A percentile compares a stretch with the other conserved stretches of the same genome.
phyloP scores from a whole-genome alignment of 768 basidiomycete species.

The Rhizopogon roseolus region DNA sequence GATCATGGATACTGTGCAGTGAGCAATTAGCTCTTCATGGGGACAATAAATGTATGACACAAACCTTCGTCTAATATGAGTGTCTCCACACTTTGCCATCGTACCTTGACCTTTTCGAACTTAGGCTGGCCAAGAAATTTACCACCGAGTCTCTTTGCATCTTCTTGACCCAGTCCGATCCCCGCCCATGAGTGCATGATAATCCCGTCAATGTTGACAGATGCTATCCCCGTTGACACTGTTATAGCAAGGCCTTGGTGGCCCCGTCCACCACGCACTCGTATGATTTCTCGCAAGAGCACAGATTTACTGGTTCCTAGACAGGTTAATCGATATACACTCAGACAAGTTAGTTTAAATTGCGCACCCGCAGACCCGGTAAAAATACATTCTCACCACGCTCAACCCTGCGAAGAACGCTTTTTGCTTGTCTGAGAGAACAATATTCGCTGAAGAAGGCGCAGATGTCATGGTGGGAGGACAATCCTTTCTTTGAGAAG shows the following conservation, averaged over 20 bases:
- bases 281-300: conserved; percentile 70
- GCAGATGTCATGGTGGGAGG: neutral
- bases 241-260: conserved; percentile 58
- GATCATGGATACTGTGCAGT: conserved; percentile 77
- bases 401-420: conserved; percentile 48
- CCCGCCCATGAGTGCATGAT: conserved; percentile 85
- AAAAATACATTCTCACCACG: conserved; percentile 72
- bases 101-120: conserved; percentile 35
- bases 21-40: neutral
- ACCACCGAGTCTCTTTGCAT: conserved; percentile 43
- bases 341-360: neutral
- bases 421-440: conserved; percentile 50
- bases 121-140: conserved; percentile 46
- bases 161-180: conserved; percentile 66
- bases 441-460: conserved; percentile 16
- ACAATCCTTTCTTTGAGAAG: neutral
- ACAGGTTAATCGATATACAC: conserved; percentile 2
- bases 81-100: conserved; percentile 60
- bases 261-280: conserved; percentile 33
- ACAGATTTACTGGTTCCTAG: conserved; percentile 83
- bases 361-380: conserved; percentile 76
- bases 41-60: conserved; percentile 12
- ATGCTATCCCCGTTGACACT: conserved; percentile 76
- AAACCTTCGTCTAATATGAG: conserved; percentile 85
- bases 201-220: conserved; percentile 76